Conservation (phyloP, 768 basidiomycete genomes). For the Tubosaeta sp. region DNA sequence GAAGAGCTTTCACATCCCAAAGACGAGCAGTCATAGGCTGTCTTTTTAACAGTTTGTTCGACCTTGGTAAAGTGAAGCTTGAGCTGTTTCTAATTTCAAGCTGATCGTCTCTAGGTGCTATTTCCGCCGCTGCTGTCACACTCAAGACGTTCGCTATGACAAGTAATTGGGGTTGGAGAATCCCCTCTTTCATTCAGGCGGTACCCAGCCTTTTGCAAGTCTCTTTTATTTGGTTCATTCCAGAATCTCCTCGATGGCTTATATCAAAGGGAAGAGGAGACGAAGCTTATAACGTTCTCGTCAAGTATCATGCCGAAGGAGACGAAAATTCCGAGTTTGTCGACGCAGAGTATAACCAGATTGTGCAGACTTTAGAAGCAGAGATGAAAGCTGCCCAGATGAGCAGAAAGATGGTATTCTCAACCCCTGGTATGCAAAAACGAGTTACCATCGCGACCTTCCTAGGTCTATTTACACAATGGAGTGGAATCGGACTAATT, state of each 20-base stretch:
- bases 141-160: constrained; percentile 60
- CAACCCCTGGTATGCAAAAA: constrained; percentile 10
- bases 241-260: constrained; percentile 64
- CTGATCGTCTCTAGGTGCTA: constrained; percentile 4
- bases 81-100: not conserved
- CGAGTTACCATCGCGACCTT: constrained; percentile 9
- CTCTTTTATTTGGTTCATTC: constrained; percentile 51
- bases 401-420: not conserved
- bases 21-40: constrained; percentile 6
- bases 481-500: constrained; percentile 10
- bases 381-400: constrained; percentile 5
- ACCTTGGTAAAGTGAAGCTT: constrained; percentile 1
- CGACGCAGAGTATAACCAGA: constrained; percentile 54
- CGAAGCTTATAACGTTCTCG: constrained; percentile 45
- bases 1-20: constrained; percentile 13
- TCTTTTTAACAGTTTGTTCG: not conserved
- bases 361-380: constrained; percentile 48
- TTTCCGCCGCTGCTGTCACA: constrained; percentile 45
- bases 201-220: constrained; percentile 51
- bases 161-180: constrained; percentile 62
- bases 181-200: constrained; percentile 54
- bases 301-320: constrained; percentile 59
- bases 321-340: constrained; percentile 48
- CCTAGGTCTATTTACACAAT: constrained; percentile 8
- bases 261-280: constrained; percentile 50